phyloP scores from a whole-genome alignment of 257 asterid genomes.

The Orobanche coerulescens region DNA sequence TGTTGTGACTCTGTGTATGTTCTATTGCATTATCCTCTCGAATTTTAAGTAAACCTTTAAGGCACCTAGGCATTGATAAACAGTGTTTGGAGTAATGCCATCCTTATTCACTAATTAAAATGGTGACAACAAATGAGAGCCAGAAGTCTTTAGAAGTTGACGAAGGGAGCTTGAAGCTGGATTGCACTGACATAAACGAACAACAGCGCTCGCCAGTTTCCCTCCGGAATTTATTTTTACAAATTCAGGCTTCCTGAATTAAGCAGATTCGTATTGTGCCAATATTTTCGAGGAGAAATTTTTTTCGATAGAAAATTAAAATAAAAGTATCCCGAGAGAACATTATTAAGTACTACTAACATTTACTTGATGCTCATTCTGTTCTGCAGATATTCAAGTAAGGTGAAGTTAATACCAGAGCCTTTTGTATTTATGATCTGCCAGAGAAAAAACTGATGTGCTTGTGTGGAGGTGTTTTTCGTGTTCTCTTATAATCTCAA shows the following conservation, averaged over 20 bases:
- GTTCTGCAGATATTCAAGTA: conserved; percentile 10
- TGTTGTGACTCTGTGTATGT: background rate
- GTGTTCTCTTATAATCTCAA: too few species aligned
- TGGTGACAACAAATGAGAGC: background rate
- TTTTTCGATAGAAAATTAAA: background rate
- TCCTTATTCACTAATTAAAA: background rate
- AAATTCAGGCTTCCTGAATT: too few species aligned
- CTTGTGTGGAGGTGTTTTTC: background rate
- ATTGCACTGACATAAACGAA: background rate
- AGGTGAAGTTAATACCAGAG: background rate
- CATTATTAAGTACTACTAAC: too few species aligned
- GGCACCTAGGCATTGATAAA: too few species aligned
- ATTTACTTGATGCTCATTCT: too few species aligned
- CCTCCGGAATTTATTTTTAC: background rate
- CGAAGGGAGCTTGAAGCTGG: background rate
- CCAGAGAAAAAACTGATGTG: conserved; percentile 1
- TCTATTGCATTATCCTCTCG: background rate
- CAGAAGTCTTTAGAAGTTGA: background rate
- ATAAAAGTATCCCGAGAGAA: too few species aligned
- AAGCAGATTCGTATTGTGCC: background rate
- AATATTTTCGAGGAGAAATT: background rate
- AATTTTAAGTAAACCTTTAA: too few species aligned
- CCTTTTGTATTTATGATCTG: background rate
- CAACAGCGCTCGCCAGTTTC: background rate
- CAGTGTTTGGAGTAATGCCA: background rate